Conservation (phyloP, 2,329 filamentous ascomycete species). For the Clonostachys byssicola region DNA sequence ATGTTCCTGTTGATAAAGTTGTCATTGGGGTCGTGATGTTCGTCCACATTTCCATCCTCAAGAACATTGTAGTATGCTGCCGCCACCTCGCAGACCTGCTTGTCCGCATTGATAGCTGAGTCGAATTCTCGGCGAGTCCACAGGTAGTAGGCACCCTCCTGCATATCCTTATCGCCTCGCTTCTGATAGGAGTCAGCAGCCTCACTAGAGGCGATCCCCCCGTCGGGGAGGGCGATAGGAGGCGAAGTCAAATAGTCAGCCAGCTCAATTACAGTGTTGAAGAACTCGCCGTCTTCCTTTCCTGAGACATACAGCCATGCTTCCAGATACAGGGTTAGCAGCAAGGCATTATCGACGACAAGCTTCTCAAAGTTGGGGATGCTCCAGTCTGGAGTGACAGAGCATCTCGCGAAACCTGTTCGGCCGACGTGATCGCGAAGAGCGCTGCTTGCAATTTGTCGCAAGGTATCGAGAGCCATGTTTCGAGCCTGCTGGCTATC, state of each 20-base stretch:
- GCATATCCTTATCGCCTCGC: slow-evolving; percentile 73
- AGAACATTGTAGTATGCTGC: slow-evolving; percentile 82
- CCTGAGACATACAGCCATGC: slow-evolving; percentile 62
- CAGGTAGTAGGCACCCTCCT: slow-evolving; percentile 90
- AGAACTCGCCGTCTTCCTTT: slow-evolving; percentile 62
- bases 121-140: slow-evolving; percentile 90
- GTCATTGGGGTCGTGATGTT: slow-evolving; percentile 81
- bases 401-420: slow-evolving; percentile 66
- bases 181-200: slow-evolving; percentile 80
- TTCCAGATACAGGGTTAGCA: slow-evolving; percentile 80
- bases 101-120: slow-evolving; percentile 53
- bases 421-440: slow-evolving; percentile 52
- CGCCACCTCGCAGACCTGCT: slow-evolving; percentile 65
- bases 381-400: slow-evolving; percentile 87
- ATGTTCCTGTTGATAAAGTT: slow-evolving; percentile 96
- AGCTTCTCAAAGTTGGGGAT: slow-evolving; percentile 97
- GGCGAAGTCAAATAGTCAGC: slow-evolving; percentile 77
- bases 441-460: slow-evolving; percentile 60
- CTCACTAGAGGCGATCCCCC: slow-evolving; percentile 84
- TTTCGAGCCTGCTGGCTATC: slow-evolving; percentile 70
- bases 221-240: slow-evolving; percentile 62
- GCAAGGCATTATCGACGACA: slow-evolving; percentile 85
- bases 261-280: slow-evolving; percentile 75
- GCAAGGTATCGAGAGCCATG: slow-evolving; percentile 79
- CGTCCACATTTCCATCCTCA: slow-evolving; percentile 80